Conservation (phyloP, 805 yeast genomes). For the Scheffersomyces lignosus region DNA sequence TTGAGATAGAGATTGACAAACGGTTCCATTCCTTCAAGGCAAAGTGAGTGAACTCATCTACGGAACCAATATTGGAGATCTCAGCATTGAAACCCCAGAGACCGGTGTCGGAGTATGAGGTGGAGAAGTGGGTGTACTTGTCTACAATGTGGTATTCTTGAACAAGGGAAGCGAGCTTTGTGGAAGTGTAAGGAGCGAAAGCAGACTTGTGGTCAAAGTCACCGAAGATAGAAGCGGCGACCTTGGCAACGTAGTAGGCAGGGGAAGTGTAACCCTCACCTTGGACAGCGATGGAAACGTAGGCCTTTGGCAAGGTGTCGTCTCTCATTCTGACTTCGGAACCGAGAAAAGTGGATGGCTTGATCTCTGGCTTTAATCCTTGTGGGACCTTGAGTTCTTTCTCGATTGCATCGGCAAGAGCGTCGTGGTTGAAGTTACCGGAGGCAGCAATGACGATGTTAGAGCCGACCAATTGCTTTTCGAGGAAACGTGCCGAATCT, state of each 20-base stretch:
- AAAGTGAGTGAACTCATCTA: conserved; percentile 81
- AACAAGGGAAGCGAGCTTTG: conserved; percentile 69
- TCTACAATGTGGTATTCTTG: conserved; percentile 74
- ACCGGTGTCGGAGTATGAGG: conserved; percentile 74
- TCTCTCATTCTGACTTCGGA: conserved; percentile 88
- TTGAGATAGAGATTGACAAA: conserved; percentile 71
- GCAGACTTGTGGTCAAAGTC: conserved; percentile 54
- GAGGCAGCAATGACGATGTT: conserved; percentile 70
- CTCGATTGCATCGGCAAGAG: conserved; percentile 66
- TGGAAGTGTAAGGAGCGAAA: conserved; percentile 53
- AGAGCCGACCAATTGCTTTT: conserved; percentile 57
- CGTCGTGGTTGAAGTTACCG: conserved; percentile 71
- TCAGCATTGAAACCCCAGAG: conserved; percentile 80
- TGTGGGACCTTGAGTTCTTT: conserved; percentile 46
- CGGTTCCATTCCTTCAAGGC: conserved; percentile 87
- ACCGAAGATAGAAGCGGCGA: conserved; percentile 64
- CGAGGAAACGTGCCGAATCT: conserved; percentile 59
- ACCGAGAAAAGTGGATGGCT: conserved; percentile 71
- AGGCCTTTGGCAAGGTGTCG: conserved; percentile 80
- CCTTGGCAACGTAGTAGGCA: conserved; percentile 68
- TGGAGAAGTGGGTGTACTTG: conserved; percentile 68
- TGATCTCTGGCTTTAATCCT: conserved; percentile 49
- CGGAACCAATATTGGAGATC: conserved; percentile 54
- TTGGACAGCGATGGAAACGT: conserved; percentile 71
- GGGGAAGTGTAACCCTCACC: conserved; percentile 68